phyloP scores from a whole-genome alignment of 2,329 filamentous ascomycete genomes.

The Alternaria postmessia region DNA sequence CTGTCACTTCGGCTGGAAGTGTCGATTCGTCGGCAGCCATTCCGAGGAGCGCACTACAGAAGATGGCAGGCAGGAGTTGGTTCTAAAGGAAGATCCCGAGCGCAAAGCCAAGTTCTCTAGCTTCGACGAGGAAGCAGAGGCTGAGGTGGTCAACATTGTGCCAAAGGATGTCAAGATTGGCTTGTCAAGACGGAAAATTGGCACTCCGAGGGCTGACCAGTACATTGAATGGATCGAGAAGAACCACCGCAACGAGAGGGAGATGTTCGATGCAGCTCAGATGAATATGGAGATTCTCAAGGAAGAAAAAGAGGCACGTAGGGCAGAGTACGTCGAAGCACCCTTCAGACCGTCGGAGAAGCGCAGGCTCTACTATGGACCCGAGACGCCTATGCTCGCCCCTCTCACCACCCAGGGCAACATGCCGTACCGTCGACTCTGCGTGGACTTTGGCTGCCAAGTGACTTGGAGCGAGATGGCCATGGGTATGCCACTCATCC shows the following conservation, averaged over 20 bases:
- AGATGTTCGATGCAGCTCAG: slow-evolving; percentile 46
- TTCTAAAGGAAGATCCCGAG: slow-evolving; percentile 68
- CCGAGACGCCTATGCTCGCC: slow-evolving; percentile 91
- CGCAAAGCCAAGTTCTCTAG: slow-evolving; percentile 58
- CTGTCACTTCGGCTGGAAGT: slow-evolving; percentile 91
- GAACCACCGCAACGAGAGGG: slow-evolving; percentile 57
- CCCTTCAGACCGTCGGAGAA: slow-evolving; percentile 94
- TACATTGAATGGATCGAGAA: slow-evolving; percentile 81
- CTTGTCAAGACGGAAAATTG: slow-evolving; percentile 74
- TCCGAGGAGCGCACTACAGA: slow-evolving; percentile 79
- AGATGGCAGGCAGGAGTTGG: slow-evolving; percentile 83
- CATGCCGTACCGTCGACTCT: slow-evolving; percentile 89
- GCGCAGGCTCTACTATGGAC: slow-evolving; percentile 89
- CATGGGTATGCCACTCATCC: slow-evolving; percentile 85
- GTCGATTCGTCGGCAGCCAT: slow-evolving; percentile 87
- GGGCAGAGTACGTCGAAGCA: slow-evolving; percentile 83
- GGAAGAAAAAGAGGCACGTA: slow-evolving; percentile 66
- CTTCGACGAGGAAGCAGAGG: slow-evolving; percentile 48
- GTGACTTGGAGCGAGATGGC: slow-evolving; percentile 99
- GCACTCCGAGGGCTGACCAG: slow-evolving; percentile 75
- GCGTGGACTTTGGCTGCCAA: slow-evolving; percentile 86
- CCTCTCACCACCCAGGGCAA: slow-evolving; percentile 97
- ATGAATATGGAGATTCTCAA: slow-evolving; percentile 41
- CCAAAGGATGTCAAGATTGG: slow-evolving; percentile 74
- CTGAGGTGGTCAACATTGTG: slow-evolving; percentile 80